phyloP scores from a whole-genome alignment of 768 basidiomycete species.

The Collybia mongolica region DNA sequence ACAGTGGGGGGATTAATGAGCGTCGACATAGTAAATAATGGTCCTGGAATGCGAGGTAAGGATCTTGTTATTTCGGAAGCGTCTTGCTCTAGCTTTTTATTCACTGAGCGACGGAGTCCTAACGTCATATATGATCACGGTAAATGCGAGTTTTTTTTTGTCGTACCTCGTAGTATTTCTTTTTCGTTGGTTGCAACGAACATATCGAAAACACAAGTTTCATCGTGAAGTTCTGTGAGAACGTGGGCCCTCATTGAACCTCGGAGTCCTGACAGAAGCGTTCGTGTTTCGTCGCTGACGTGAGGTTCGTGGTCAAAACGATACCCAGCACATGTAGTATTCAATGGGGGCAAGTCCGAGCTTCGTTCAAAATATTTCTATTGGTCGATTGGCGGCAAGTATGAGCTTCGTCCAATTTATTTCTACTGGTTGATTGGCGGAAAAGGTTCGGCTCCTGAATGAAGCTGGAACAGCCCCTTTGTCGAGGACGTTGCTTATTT shows the following conservation, averaged over 20 bases:
- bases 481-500: too few species aligned
- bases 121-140: slow-evolving; percentile 6
- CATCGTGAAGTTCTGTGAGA: neutral
- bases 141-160: neutral
- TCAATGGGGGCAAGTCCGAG: slow-evolving; percentile 1
- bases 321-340: too few species aligned
- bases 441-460: slow-evolving; percentile 14
- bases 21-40: neutral
- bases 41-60: neutral
- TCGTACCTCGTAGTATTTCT: neutral
- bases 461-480: neutral
- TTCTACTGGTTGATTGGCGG: slow-evolving; percentile 9
- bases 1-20: slow-evolving; percentile 1
- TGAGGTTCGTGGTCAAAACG: too few species aligned
- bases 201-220: slow-evolving; percentile 2
- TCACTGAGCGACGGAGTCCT: slow-evolving; percentile 1
- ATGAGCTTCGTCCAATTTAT: neutral
- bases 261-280: too few species aligned
- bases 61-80: neutral
- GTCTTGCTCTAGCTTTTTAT: slow-evolving; percentile 1
- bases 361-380: slow-evolving; percentile 15
- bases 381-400: neutral
- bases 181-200: neutral
- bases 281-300: too few species aligned
- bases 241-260: neutral